These are phyloP conservation scores for Usnea hakonensis DNA, from an alignment of 495 filamentous ascomycete genomes.

Conservation along the genomic window DNA sequence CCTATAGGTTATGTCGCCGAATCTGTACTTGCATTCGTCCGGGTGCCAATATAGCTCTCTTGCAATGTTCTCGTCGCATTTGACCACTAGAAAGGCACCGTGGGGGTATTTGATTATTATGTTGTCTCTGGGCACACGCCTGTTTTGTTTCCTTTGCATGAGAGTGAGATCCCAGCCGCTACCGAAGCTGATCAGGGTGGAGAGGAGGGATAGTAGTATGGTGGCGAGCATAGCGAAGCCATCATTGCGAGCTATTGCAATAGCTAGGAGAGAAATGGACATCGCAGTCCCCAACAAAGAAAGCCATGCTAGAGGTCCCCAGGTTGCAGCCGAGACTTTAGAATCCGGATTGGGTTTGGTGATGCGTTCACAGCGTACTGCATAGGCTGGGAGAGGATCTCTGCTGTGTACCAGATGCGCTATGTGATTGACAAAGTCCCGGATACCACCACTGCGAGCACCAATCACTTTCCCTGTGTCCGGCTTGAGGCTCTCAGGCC, in stretches of 20 bases:
- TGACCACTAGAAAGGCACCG: slow-evolving; percentile 53
- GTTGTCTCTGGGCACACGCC: slow-evolving; percentile 49
- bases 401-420: slow-evolving; percentile 23
- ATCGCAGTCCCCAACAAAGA: slow-evolving; percentile 32
- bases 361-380: slow-evolving; percentile 38
- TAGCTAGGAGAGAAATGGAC: slow-evolving; percentile 29
- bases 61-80: slow-evolving; percentile 55
- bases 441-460: slow-evolving; percentile 17
- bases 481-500: slow-evolving; percentile 40
- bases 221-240: slow-evolving; percentile 39
- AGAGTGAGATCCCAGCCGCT: slow-evolving; percentile 35
- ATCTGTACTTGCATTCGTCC: slow-evolving; percentile 35
- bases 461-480: slow-evolving; percentile 21
- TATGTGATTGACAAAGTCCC: slow-evolving; percentile 20
- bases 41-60: slow-evolving; percentile 57
- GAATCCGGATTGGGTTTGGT: slow-evolving; percentile 17
- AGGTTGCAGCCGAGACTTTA: slow-evolving; percentile 23
- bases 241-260: slow-evolving; percentile 32
- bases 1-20: slow-evolving; percentile 31
- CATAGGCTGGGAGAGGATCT: slow-evolving; percentile 24
- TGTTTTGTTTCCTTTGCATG: slow-evolving; percentile 35
- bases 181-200: slow-evolving; percentile 35
- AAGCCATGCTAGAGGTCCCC: slow-evolving; percentile 33
- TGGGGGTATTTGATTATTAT: slow-evolving; percentile 53
- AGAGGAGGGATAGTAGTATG: slow-evolving; percentile 37